Base-by-base conservation (phyloP, 148 eudicot genomes). In the Nepenthes gracilis region DNA sequence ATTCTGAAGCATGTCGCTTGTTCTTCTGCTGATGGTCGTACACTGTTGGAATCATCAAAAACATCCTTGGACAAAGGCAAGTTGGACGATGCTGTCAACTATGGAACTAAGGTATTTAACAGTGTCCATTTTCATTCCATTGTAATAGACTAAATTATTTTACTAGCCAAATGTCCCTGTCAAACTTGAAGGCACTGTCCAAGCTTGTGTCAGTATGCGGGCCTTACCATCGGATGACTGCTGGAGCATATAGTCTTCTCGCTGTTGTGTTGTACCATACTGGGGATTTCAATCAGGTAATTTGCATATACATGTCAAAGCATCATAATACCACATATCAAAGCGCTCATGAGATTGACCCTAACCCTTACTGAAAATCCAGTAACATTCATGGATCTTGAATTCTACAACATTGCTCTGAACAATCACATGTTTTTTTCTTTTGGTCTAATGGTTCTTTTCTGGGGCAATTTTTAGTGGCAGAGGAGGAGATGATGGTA, bases 1-100 rank as follows among this genome's bases (percentile, higher is more conserved):
- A 52, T 55, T 70, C 57, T 62, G 59, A 81, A 84, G 98, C 98
- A 92, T 73, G 94, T 75, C 68, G 95, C 97, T 55, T 90, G 97
- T 72, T 90, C 97, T 63, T 84, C 97, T 74, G 97, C 97, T 48
- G 97, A 90, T 80, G 97, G 97, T 9, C 95, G 97, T 65, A 85
- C 89, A 38, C 73, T 90, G 7, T 54, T 90, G 68, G 97, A 90
- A 73, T 90, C 95, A 43, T 90, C 97, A 52, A 90, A 90, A 71
- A 90, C 97, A 64, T 87, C 97, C 52, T 73, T 90, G 79, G 97
- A 90, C 69, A 90, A 90, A 68, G 97, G 97, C 13, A 90, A 90
- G 76, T 70, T 90, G 67, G 97, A 90, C 68, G 97, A 90, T 74
- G 97, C 97, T 70, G 95, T 90, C 33, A 90, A 77, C 62, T 85